These are phyloP conservation scores for Erodium texanum DNA, from an alignment of 441 rosid species.

Conservation along the genomic window DNA sequence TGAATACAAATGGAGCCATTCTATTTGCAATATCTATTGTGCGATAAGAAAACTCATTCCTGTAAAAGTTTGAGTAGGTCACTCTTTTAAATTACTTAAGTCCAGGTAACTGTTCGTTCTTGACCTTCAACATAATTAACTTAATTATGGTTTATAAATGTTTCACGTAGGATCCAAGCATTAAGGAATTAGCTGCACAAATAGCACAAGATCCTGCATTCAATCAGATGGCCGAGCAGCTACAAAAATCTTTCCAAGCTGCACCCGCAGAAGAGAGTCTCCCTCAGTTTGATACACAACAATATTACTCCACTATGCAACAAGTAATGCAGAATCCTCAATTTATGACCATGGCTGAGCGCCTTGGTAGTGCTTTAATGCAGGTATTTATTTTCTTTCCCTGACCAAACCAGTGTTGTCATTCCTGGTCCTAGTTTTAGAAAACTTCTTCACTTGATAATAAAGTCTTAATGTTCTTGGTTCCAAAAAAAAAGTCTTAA, in stretches of 20 bases:
- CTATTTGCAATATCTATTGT: neutral
- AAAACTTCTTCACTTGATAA: neutral
- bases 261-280: conserved; percentile 38
- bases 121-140: neutral
- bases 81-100: neutral
- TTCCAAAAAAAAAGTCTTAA: too few species aligned
- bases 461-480: neutral
- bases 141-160: neutral
- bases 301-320: conserved; percentile 72
- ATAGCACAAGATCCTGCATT: conserved; percentile 89
- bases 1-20: neutral
- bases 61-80: neutral
- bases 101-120: neutral
- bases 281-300: conserved; percentile 72
- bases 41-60: neutral
- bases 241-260: conserved; percentile 66
- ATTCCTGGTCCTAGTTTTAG: neutral
- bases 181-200: conserved; percentile 84
- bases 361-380: conserved; percentile 79
- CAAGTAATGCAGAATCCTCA: conserved; percentile 95
- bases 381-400: conserved; percentile 43
- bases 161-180: conserved; percentile 70
- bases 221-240: conserved; percentile 96
- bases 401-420: neutral
- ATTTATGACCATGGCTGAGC: conserved; percentile 89